phyloP scores from a whole-genome alignment of 148 eudicot species.

The Cornus florida region DNA sequence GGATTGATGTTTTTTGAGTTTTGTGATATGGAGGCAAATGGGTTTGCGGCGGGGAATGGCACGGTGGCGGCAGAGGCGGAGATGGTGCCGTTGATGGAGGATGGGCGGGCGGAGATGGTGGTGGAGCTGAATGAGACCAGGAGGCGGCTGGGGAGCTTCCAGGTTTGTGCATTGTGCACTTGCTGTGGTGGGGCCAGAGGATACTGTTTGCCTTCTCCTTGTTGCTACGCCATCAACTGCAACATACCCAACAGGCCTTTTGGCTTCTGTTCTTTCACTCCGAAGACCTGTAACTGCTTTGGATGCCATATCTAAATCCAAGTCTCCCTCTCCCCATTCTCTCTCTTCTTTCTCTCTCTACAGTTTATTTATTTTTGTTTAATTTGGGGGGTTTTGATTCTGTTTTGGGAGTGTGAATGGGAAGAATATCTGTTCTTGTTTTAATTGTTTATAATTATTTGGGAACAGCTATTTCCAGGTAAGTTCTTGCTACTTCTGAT shows the following conservation, averaged over 20 bases:
- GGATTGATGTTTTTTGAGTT: not conserved
- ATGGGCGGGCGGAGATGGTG: slow-evolving; percentile 30
- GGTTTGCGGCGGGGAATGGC: slow-evolving; percentile 10
- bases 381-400: slow-evolving; percentile 16
- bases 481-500: slow-evolving; percentile 38
- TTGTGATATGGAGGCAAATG: slow-evolving; percentile 34
- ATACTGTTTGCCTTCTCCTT: slow-evolving; percentile 81
- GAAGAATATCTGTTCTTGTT: slow-evolving; percentile 41
- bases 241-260: slow-evolving; percentile 94
- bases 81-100: slow-evolving; percentile 58
- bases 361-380: not conserved
- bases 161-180: slow-evolving; percentile 86
- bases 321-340: not conserved
- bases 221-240: slow-evolving; percentile 97
- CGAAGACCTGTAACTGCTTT: slow-evolving; percentile 86
- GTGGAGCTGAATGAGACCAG: slow-evolving; percentile 74
- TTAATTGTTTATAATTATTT: slow-evolving; percentile 16
- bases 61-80: slow-evolving; percentile 21
- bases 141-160: slow-evolving; percentile 73
- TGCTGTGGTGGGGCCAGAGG: slow-evolving; percentile 78
- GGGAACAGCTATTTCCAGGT: slow-evolving; percentile 46
- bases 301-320: slow-evolving; percentile 67
- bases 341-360: not conserved
- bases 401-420: slow-evolving; percentile 34
- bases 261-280: slow-evolving; percentile 91